These are phyloP conservation scores for Fusarium xyrophilum DNA, from an alignment of 2,329 filamentous ascomycete species.

Conservation along the genomic window DNA sequence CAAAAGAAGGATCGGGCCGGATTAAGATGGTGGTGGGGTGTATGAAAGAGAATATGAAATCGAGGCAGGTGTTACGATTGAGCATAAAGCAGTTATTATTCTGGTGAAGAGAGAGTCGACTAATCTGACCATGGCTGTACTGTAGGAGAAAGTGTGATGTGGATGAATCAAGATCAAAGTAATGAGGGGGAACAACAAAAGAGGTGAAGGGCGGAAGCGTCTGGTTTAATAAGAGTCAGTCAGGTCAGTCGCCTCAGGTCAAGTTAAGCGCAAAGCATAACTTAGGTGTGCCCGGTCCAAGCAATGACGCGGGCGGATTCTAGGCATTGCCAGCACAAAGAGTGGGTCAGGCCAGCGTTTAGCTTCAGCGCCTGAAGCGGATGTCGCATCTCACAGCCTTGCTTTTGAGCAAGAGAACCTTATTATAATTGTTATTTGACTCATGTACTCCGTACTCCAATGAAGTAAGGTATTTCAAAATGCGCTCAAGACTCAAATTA, in stretches of 20 bases:
- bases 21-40: constrained; percentile 33
- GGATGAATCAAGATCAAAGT: constrained; percentile 24
- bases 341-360: constrained; percentile 9
- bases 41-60: constrained; percentile 27
- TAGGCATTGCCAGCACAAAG: constrained; percentile 2
- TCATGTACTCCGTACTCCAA: neutral
- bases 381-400: constrained; percentile 10
- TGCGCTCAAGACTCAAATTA: too few relatives aligned
- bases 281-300: neutral
- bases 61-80: constrained; percentile 27
- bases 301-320: constrained; percentile 34
- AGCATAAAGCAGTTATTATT: constrained; percentile 33
- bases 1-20: neutral
- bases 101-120: constrained; percentile 30
- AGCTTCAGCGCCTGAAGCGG: constrained; percentile 20
- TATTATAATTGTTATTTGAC: neutral
- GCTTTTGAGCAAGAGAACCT: neutral
- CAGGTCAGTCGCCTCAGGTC: neutral
- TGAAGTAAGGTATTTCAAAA: too few relatives aligned
- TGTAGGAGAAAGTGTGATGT: constrained; percentile 29
- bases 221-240: constrained; percentile 21
- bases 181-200: constrained; percentile 25
- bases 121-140: constrained; percentile 38
- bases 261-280: neutral
- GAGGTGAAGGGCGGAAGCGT: constrained; percentile 15